Base-by-base conservation (phyloP, 148 eudicot genomes). In the Camellia granthamiana region DNA sequence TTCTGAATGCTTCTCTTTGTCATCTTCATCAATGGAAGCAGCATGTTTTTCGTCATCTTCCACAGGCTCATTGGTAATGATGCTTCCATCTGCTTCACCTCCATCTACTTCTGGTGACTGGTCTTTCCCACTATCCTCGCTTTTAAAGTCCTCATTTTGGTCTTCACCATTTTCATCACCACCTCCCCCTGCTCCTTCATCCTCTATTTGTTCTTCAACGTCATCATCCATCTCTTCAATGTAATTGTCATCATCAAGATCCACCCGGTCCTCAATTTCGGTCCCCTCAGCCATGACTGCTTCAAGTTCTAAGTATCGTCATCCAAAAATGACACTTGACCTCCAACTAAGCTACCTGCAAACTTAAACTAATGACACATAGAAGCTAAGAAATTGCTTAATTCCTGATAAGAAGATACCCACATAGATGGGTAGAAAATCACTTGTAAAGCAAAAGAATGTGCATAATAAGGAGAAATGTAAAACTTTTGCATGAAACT, bases 171-270 rank as follows among this genome's bases (percentile, higher is more conserved):
- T 85, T 14, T 89, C 97, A 82, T 92, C 90, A 65, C 81, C 95
- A 21, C 41, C 82, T 69, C 76, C 90, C 72, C 80, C 90, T 59
- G 84, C 89, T 51, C 80, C 86, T 76, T 93, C 97, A 68, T 96
- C 94, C 84, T 93, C 98, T 69, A 84, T 77, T 49, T 86, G 93
- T 78, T 96, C 98, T 65, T 82, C 93, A 81, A 83, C 91, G 66
- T 94, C 97, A 51, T 93, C 98, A 59, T 95, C 98, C 63, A 91
- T 91, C 77, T 96, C 99, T 70, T 89, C 94, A 84, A 81, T 84
- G 84, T 92, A 92, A 72, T 96, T 89, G 84, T 96, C 99, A 79
- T 96, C 99, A 72, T 96, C 98, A 70, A 93, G 92, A 89, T 96
- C 97, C 82, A 96, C 98, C 68, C 91, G 98, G 85, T 92, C 99